Evolutionary conservation across 495 filamentous ascomycete species (phyloP), one percentile per base, ranked within the genome.

Genomic region (Neurospora sp.): DNA sequence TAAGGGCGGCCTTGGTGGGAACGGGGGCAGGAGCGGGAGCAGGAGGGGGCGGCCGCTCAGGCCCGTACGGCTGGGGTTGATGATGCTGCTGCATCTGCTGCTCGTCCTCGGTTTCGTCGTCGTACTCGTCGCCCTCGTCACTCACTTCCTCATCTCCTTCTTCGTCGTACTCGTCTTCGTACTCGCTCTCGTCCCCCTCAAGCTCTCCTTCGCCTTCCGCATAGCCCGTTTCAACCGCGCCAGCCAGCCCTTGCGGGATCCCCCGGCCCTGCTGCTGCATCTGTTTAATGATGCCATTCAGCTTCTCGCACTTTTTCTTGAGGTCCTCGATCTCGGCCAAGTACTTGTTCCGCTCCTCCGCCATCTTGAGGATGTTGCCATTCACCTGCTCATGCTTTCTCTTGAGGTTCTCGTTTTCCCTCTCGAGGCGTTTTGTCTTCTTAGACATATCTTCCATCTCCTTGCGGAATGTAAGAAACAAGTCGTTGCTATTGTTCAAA

Each of bases 401-500:
- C 71, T 93, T 96, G 42, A 97, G 89, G 39, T 89, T 91, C 74
- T 94, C 89, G 76, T 99, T 99, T 78, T 99, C 96, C 80, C 97
- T 97, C 80, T 99, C 96, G 37, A 99, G 86, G 18, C 96, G 91
- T 81, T 98, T 98, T 5, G 96, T 98, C 85, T 98, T 98, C 85
- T 98, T 98, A 0, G 94, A 97, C 96, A 98, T 98, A 79, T 98
- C 96, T 82, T 99, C 96, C 96, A 99, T 98, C 82, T 99, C 96
- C 83, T 97, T 98, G 41, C 96, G 90, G 83, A 99, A 99, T 0
- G 96, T 98, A 65, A 98, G 86, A 81, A 98, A 99, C 69, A 99
- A 88, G 80, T 98, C 96, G 85, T 99, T 99, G 81, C 92, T 96
- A 81, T 98, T 98, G 81, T 99, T 99, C 22, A 99, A 86, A 4